Percentiles rank a stretch among this genome's conserved stretches.
Conservation (phyloP, 2,329 filamentous ascomycete genomes). For the Pyricularia grisea region DNA sequence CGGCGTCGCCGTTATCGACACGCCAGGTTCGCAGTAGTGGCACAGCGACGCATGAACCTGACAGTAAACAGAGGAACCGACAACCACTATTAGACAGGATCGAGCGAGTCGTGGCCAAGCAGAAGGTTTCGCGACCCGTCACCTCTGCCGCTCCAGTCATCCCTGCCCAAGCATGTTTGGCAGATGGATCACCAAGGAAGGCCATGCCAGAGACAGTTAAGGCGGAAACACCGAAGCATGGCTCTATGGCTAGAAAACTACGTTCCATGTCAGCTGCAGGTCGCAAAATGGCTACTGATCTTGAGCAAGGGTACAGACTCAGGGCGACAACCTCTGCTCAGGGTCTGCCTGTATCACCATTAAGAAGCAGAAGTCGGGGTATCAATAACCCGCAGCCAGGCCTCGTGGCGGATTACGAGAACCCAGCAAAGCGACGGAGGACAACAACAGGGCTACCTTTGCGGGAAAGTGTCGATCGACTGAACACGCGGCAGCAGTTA, state of each 20-base stretch:
- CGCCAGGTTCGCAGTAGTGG: neutral
- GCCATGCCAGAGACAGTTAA: neutral
- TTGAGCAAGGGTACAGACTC: neutral
- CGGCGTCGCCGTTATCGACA: neutral
- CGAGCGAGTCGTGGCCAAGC: neutral
- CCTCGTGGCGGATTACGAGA: neutral
- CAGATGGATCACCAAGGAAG: neutral
- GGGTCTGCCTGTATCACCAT: neutral
- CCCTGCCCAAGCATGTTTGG: neutral
- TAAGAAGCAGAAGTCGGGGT: neutral
- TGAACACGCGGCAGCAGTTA: neutral
- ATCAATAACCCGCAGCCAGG: neutral
- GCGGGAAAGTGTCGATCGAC: neutral
- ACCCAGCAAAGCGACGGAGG: slow-evolving; percentile 2
- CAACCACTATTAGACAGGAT: neutral
- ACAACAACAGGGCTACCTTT: neutral
- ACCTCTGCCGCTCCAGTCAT: neutral
- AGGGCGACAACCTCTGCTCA: neutral
- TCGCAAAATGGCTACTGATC: neutral
- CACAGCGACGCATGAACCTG: neutral
- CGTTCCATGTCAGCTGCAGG: neutral
- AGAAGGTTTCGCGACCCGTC: neutral
- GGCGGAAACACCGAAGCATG: neutral
- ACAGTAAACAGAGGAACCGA: neutral
- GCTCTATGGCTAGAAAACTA: neutral